Conservation (phyloP, 1,284 basidiomycete genomes). For the Puccinia triticina region DNA sequence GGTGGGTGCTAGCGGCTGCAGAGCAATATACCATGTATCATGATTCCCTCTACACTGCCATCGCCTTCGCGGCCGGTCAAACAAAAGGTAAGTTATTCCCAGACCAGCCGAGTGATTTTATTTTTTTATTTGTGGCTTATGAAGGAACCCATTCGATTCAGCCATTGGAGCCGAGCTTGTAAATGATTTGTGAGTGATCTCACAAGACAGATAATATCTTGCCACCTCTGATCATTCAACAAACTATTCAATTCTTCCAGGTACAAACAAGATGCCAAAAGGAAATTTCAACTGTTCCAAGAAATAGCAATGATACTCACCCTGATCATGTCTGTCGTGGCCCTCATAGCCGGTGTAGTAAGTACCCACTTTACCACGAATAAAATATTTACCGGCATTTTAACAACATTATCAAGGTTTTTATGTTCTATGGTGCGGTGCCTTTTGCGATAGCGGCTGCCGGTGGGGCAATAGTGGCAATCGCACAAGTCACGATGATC, state of each 20-base stretch:
- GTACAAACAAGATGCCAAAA: not conserved
- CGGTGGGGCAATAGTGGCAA: slow-evolving; percentile 6
- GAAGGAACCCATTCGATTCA: not conserved
- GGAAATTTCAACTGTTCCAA: slow-evolving; percentile 8
- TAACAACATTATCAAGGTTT: slow-evolving; percentile 2
- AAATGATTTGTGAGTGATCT: not conserved
- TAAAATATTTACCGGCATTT: not conserved
- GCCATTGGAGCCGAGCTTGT: slow-evolving; percentile 3
- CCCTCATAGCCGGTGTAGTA: not conserved
- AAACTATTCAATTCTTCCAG: not conserved
- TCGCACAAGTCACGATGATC: not conserved
- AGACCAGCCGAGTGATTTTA: not conserved
- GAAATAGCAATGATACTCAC: slow-evolving; percentile 4
- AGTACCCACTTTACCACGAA: not conserved
- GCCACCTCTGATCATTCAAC: not conserved
- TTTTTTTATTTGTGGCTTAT: not conserved
- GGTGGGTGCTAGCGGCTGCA: slow-evolving; percentile 28
- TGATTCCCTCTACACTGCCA: slow-evolving; percentile 4
- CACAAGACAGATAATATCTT: not conserved
- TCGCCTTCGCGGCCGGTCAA: slow-evolving; percentile 1
- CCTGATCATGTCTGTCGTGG: not conserved
- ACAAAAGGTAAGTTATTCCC: slow-evolving; percentile 4
- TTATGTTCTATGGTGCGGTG: not conserved
- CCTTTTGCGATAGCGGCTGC: not conserved
- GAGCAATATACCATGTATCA: not conserved